Evolutionary conservation across 2,329 filamentous ascomycete genomes (phyloP), one percentile per base, ranked within the genome.

Genomic region (Paecilomyces fulvus): DNA sequence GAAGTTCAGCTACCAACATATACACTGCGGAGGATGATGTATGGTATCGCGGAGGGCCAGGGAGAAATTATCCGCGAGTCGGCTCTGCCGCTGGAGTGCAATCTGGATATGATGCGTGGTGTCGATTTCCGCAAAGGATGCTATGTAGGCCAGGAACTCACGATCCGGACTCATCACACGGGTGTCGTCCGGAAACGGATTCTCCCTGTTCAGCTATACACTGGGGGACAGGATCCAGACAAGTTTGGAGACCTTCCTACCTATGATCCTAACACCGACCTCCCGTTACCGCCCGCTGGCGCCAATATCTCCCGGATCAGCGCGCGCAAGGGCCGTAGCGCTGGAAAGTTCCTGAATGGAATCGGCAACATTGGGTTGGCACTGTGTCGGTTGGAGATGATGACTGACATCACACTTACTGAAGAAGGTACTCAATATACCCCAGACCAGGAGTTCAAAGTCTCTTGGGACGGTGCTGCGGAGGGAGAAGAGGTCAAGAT

Each of bases 101-200:
- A 96, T 70, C 81, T 97, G 70, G 94, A 99, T 73, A 76, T 89
- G 58, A 89, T 89, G 80, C 82, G 83, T 51, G 94, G 85, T 25
- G 87, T 99, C 62, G 90, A 96, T 73, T 99, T 94, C 76, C 85
- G 85, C 68, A 99, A 99, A 76, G 94, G 94, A 7, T 99, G 94
- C 75, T 99, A 99, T 72, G 84, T 97, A 7, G 94, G 94, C 0
- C 94, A 99, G 74, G 94, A 99, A 73, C 81, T 99, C 61, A 97
- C 94, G 1, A 96, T 97, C 62, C 87, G 94, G 48, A 99, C 94
- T 1, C 88, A 92, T 70, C 94, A 99, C 73, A 92, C 88, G 11
- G 94, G 94, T 21, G 90, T 99, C 14, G 90, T 99, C 46, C 82
- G 94, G 59, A 96, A 96, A 79, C 82, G 94, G 52, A 84, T 97